A percentile compares a stretch with the other conserved stretches of the same genome.
phyloP scores from a whole-genome alignment of 75 land plant species.

The Picea sitchensis region DNA sequence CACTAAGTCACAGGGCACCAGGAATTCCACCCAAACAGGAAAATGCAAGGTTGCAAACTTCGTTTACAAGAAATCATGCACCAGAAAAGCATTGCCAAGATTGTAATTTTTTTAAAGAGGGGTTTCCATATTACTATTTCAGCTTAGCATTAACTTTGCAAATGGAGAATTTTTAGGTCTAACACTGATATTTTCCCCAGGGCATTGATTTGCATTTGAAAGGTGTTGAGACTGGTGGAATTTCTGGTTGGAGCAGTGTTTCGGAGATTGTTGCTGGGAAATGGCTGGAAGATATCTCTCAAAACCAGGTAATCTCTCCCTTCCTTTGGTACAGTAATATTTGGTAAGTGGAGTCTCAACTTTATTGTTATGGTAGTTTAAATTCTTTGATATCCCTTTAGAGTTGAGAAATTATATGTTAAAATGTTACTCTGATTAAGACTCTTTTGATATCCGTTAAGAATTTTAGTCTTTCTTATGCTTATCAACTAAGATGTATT shows the following conservation, averaged over 20 bases:
- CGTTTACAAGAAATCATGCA: neutral
- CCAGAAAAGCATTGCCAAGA: neutral
- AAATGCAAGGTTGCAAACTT: too few relatives aligned
- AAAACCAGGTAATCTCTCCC: slow-evolving; percentile 62
- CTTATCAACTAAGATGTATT: neutral
- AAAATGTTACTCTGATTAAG: too few relatives aligned
- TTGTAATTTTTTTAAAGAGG: neutral
- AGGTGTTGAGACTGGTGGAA: slow-evolving; percentile 70
- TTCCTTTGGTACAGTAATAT: neutral
- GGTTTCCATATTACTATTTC: neutral
- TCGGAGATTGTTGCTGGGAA: slow-evolving; percentile 77
- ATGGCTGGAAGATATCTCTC: slow-evolving; percentile 96
- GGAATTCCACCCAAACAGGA: too few relatives aligned
- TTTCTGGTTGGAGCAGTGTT: slow-evolving; percentile 80
- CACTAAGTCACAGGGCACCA: too few relatives aligned
- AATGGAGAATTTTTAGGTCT: neutral
- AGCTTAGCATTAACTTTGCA: neutral
- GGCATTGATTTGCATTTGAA: slow-evolving; percentile 87
- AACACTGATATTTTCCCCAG: slow-evolving; percentile 31
- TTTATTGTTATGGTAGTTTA: neutral
- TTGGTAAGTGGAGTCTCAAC: neutral
- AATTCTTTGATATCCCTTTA: neutral
- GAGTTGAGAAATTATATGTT: neutral
- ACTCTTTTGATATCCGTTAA: too few relatives aligned
- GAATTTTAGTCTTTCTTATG: neutral